phyloP scores from a whole-genome alignment of 768 basidiomycete genomes.

The Lentinula lateritia region DNA sequence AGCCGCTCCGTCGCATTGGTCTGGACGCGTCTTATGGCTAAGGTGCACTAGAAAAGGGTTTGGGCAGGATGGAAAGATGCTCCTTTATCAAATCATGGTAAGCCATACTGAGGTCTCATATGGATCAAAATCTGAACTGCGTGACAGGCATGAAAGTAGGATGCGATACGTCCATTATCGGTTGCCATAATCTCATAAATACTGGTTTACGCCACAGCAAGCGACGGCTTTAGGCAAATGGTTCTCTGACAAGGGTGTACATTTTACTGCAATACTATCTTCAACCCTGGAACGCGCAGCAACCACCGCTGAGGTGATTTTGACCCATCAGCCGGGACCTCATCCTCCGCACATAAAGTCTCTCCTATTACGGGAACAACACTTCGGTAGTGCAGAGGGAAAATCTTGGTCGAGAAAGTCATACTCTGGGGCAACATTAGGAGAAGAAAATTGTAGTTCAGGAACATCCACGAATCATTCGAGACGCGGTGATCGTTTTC shows the following conservation, averaged over 20 bases:
- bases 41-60: slow-evolving; percentile 29
- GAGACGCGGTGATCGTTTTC: slow-evolving; percentile 45
- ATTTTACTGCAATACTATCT: slow-evolving; percentile 53
- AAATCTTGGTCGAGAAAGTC: slow-evolving; percentile 36
- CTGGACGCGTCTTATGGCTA: slow-evolving; percentile 10
- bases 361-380: slow-evolving; percentile 56
- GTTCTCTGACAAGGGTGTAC: slow-evolving; percentile 32
- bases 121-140: background rate
- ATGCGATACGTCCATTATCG: slow-evolving; percentile 11
- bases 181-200: background rate
- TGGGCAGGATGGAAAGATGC: slow-evolving; percentile 81
- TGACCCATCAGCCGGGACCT: slow-evolving; percentile 38
- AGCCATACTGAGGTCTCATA: slow-evolving; percentile 9
- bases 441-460: slow-evolving; percentile 40
- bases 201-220: slow-evolving; percentile 35
- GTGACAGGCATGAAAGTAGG: slow-evolving; percentile 50
- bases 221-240: slow-evolving; percentile 55
- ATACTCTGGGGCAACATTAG: slow-evolving; percentile 24
- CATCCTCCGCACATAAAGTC: slow-evolving; percentile 44
- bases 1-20: slow-evolving; percentile 13
- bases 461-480: slow-evolving; percentile 48
- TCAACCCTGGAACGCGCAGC: slow-evolving; percentile 64
- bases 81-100: slow-evolving; percentile 71
- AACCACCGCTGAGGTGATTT: slow-evolving; percentile 55
- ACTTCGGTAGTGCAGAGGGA: slow-evolving; percentile 70